A percentile compares a stretch with the other conserved stretches of the same genome.
Conservation (phyloP, 2,329 filamentous ascomycete genomes). For the Cercospora janseana region DNA sequence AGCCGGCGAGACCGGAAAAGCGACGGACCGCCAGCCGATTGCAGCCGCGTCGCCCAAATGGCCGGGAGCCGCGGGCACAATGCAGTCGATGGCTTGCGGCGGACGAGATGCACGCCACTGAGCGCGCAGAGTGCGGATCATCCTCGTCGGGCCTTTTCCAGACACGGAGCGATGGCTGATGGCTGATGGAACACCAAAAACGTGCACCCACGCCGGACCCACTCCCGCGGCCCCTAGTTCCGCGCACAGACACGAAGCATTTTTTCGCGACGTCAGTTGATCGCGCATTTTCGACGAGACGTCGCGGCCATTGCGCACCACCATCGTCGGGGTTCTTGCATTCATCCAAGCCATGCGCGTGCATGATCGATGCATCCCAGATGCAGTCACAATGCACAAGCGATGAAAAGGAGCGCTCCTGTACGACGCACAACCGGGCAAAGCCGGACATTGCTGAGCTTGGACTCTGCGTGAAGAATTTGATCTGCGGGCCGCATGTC, state of each 20-base stretch:
- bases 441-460: constrained; percentile 19
- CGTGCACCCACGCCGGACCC: constrained; percentile 14
- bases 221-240: constrained; percentile 13
- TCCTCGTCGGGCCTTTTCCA: constrained; percentile 16
- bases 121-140: constrained; percentile 12
- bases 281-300: neutral
- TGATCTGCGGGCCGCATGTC: constrained; percentile 20
- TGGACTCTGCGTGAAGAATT: constrained; percentile 24
- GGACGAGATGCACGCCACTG: constrained; percentile 17
- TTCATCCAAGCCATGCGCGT: neutral
- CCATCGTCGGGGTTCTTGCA: constrained; percentile 5
- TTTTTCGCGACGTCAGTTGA: constrained; percentile 18
- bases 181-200: too few species aligned
- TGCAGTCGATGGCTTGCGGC: constrained; percentile 12
- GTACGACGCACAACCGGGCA: constrained; percentile 16
- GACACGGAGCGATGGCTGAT: constrained; percentile 11
- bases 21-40: constrained; percentile 7
- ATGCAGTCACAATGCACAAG: neutral
- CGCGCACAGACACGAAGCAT: constrained; percentile 12
- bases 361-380: neutral
- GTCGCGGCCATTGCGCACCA: neutral
- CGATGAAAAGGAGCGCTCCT: constrained; percentile 6
- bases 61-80: neutral
- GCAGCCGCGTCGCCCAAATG: constrained; percentile 4
- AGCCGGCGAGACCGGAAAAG: constrained; percentile 2